Percentiles rank a stretch among this genome's conserved stretches.
These are phyloP conservation scores for Cucurbitaria berberidis DNA, from an alignment of 2,329 filamentous ascomycete genomes.

Conservation along the genomic window DNA sequence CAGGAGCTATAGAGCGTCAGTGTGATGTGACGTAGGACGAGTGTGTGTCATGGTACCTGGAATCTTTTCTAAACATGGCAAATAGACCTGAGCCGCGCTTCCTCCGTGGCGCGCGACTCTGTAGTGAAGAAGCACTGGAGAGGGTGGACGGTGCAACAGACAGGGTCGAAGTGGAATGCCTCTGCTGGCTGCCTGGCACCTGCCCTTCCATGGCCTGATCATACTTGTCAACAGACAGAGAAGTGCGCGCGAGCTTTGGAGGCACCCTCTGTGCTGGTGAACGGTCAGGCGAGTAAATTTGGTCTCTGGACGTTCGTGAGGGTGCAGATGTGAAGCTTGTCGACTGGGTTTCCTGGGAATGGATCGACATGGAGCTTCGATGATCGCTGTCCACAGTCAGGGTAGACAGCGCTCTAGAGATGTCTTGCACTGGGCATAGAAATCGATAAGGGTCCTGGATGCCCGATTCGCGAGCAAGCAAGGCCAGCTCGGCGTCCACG, in stretches of 20 bases:
- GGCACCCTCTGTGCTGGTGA: constrained; percentile 24
- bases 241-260: constrained; percentile 19
- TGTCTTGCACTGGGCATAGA: constrained; percentile 29
- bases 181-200: constrained; percentile 22
- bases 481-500: constrained; percentile 36
- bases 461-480: constrained; percentile 37
- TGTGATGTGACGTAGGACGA: background rate
- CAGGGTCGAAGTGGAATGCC: constrained; percentile 30
- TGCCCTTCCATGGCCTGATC: constrained; percentile 22
- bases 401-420: constrained; percentile 39
- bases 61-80: constrained; percentile 41
- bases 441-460: constrained; percentile 44
- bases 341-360: constrained; percentile 45
- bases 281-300: constrained; percentile 24
- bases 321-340: constrained; percentile 43
- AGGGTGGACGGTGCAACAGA: constrained; percentile 28
- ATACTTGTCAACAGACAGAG: constrained; percentile 27
- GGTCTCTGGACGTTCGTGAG: constrained; percentile 43
- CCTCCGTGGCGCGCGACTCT: constrained; percentile 23
- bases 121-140: constrained; percentile 31
- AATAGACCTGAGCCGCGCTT: constrained; percentile 41
- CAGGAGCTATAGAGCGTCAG: constrained; percentile 34
- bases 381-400: constrained; percentile 40
- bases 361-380: constrained; percentile 43
- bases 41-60: constrained; percentile 25